phyloP scores from a whole-genome alignment of 73 alveolate genomes.

The Uronychia binucleata region DNA sequence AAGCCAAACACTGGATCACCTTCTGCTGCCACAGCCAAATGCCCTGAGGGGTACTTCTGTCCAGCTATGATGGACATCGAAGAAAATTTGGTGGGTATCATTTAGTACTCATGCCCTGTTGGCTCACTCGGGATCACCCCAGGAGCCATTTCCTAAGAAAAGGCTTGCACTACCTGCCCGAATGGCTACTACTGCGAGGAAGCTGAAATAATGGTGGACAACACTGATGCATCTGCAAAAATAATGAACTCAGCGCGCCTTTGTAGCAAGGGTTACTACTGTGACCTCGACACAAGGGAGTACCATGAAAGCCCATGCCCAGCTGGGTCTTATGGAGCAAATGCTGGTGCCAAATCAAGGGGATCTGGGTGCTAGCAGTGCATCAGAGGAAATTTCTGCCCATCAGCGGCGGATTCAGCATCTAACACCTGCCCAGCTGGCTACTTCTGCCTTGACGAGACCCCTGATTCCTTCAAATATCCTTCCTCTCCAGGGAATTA shows the following conservation, averaged over 20 bases:
- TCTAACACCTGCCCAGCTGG: constrained; percentile 60
- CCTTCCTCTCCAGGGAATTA: constrained; percentile 27
- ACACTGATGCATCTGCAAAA: neutral
- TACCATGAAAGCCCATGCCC: constrained; percentile 13
- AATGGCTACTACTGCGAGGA: constrained; percentile 62
- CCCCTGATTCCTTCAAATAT: constrained; percentile 9
- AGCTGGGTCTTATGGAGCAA: neutral
- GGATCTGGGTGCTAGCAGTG: constrained; percentile 7
- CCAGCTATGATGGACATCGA: neutral
- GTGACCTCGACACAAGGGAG: constrained; percentile 43
- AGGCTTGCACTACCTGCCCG: constrained; percentile 49
- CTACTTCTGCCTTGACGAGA: constrained; percentile 43
- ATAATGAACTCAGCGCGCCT: neutral
- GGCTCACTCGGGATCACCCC: neutral
- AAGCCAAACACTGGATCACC: neutral
- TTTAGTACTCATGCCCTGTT: neutral
- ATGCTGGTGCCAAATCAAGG: neutral
- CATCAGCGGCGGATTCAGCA: neutral
- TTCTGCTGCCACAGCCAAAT: constrained; percentile 5
- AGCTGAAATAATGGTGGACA: neutral
- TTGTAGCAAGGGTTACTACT: constrained; percentile 8
- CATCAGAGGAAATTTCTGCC: constrained; percentile 27
- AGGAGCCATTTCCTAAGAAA: constrained; percentile 10
- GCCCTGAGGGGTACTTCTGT: constrained; percentile 45
- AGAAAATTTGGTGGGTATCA: neutral